Conservation (phyloP, 2,329 filamentous ascomycete genomes). For the Colletotrichum shisoi region DNA sequence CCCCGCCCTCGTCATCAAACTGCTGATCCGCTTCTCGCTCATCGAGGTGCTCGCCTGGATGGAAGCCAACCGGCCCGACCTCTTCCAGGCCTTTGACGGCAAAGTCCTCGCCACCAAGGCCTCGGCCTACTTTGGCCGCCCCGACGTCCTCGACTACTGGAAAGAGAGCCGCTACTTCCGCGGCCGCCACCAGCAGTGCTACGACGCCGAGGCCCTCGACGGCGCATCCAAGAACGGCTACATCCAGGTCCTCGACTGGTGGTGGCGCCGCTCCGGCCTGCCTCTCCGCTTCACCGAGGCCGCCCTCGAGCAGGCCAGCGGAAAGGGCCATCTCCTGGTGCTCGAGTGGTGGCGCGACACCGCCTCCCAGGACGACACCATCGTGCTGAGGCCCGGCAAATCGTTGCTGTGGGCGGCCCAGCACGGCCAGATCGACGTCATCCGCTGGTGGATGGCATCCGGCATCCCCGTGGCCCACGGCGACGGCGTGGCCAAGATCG, state of each 20-base stretch:
- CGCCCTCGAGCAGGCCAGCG: conserved; percentile 86
- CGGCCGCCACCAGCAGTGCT: conserved; percentile 72
- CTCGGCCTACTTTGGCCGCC: conserved; percentile 83
- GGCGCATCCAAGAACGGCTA: conserved; percentile 87
- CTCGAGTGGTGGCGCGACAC: conserved; percentile 92
- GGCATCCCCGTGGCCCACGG: conserved; percentile 81
- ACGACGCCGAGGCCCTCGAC: conserved; percentile 84
- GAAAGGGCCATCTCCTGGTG: conserved; percentile 82
- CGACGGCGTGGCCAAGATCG: conserved; percentile 83
- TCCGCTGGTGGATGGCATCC: conserved; percentile 88
- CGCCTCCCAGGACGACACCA: conserved; percentile 64
- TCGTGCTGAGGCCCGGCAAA: conserved; percentile 80
- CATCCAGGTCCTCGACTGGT: conserved; percentile 87
- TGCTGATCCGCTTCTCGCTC: conserved; percentile 91
- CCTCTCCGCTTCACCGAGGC: conserved; percentile 85
- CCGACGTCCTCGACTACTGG: conserved; percentile 91
- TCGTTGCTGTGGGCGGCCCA: conserved; percentile 85
- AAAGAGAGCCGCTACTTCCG: conserved; percentile 81
- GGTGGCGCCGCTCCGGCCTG: conserved; percentile 80
- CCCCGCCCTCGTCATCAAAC: conserved; percentile 81
- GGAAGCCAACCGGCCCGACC: conserved; percentile 68
- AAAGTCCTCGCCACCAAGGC: conserved; percentile 87
- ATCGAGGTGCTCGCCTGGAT: conserved; percentile 77
- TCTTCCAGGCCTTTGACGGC: conserved; percentile 81
- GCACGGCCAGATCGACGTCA: conserved; percentile 76